A percentile compares a stretch with the other conserved stretches of the same genome.
These are phyloP conservation scores for Emmonsiellopsis sp. DNA, from an alignment of 2,329 filamentous ascomycete genomes.

Conservation along the genomic window DNA sequence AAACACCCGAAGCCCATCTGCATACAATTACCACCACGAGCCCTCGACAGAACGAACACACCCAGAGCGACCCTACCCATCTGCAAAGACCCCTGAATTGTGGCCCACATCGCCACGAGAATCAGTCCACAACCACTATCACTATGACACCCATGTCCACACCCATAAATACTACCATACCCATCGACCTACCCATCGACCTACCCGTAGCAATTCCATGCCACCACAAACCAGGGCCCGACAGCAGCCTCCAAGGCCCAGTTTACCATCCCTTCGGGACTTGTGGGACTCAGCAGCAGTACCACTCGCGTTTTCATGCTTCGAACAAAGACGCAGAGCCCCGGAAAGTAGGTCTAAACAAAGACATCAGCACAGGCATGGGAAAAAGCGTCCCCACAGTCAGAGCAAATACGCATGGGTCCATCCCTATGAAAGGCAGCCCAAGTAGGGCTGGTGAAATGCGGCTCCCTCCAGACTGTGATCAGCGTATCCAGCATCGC, in stretches of 20 bases:
- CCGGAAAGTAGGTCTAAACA: background rate
- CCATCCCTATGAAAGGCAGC: constrained; percentile 26
- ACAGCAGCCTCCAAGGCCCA: background rate
- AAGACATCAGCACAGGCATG: background rate
- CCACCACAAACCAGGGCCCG: background rate
- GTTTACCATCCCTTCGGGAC: background rate
- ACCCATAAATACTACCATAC: constrained; percentile 2
- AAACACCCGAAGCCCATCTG: background rate
- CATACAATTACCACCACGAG: background rate
- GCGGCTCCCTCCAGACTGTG: background rate
- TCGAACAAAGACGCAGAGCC: background rate
- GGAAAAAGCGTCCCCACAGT: constrained; percentile 6
- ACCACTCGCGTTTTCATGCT: background rate
- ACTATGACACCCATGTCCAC: constrained; percentile 27
- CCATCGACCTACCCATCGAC: background rate
- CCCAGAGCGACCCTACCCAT: background rate
- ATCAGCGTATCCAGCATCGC: background rate
- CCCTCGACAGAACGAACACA: too few relatives aligned
- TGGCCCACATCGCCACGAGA: constrained; percentile 4
- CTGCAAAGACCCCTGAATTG: background rate
- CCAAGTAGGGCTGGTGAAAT: background rate
- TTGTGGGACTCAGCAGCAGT: background rate
- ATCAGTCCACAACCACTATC: constrained; percentile 32
- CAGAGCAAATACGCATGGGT: constrained; percentile 25
- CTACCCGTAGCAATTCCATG: background rate